Evolutionary conservation across 2,329 filamentous ascomycete species (phyloP).

Genomic region (Cladosporium phlei): DNA sequence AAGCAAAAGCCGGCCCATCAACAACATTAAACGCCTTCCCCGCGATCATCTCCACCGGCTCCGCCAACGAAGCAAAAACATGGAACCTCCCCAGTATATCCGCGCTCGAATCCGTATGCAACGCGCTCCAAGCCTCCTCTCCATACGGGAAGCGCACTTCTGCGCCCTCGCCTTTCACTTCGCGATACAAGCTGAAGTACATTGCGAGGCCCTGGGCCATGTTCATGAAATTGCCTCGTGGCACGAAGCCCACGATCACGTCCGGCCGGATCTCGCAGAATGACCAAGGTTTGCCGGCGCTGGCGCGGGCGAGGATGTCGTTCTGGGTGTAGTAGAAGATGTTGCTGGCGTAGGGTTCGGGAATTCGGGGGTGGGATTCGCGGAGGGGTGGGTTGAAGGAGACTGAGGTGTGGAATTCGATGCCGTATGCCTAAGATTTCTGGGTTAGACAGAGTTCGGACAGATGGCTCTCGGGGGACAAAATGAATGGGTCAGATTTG

Average conservation of each 20-base stretch:
- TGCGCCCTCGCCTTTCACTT: conserved; percentile 34
- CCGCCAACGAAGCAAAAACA: conserved; percentile 10
- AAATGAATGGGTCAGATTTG: too few species aligned
- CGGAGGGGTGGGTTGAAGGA: conserved; percentile 34
- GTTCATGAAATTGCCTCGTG: conserved; percentile 36
- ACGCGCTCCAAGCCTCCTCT: conserved; percentile 15
- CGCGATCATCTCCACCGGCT: not conserved
- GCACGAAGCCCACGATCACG: conserved; percentile 37
- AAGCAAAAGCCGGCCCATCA: conserved; percentile 21
- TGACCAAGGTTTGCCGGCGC: conserved; percentile 32
- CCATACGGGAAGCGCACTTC: conserved; percentile 36
- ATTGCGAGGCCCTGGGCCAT: conserved; percentile 32
- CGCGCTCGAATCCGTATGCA: conserved; percentile 32
- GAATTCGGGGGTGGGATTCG: conserved; percentile 31
- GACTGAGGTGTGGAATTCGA: conserved; percentile 37
- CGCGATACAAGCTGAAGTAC: conserved; percentile 33
- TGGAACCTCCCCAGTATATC: conserved; percentile 32
- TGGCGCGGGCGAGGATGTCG: conserved; percentile 31
- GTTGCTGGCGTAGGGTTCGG: conserved; percentile 26
- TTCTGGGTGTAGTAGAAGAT: conserved; percentile 38
- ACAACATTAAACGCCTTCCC: conserved; percentile 23
- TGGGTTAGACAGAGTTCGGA: too few species aligned
- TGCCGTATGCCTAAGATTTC: conserved; percentile 33
- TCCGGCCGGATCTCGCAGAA: conserved; percentile 37
- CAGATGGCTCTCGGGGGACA: too few species aligned